Evolutionary conservation across 2,329 filamentous ascomycete species (phyloP), one percentile per base, ranked within the genome.

Genomic region (Chaetomium olivaceum): DNA sequence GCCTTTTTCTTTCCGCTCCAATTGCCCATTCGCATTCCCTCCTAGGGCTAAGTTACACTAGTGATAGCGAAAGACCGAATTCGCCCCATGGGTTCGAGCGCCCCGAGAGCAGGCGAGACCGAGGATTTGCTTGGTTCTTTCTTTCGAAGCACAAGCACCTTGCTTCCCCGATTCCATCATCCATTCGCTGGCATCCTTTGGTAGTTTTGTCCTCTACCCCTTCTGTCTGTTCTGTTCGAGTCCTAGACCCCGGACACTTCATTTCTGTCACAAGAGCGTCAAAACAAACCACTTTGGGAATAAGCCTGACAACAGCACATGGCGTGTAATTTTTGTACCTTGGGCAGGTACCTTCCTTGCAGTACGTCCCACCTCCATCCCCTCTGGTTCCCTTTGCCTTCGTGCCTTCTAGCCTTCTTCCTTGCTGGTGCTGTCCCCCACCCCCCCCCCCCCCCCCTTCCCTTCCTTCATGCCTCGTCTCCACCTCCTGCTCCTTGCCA

Each of bases 1-100:
- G 14, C 48, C 23, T 56, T 64, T 64, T 66, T 67, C 60, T 66
- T 65, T 61, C 50, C 64, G 57, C 64, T 27, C 61, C 68, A 67
- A 68, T 69, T 67, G 66, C 48, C 39, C 39, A 43, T 43, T 43
- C 39, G 39, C 39, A 43, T 43, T n/a, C 65, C 33, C 66, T n/a
- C 25, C 27, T 62, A 31, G 61, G 43, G 46, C 52, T 23, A 21
- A 48, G 27, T 43, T 57, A 29, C 27, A 29, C 3, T 29, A n/a
- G 16, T 63, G 27, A 66, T 6, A 33, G 25, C 50, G 56, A 29
- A 29, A 29, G 27, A 29, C 27, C 27, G 27, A 46, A 63, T 48
- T 61, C 62, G 60, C 58, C 58, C 59, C 54, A 58, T 65, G 64
- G 61, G 61, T 50, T 64, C 57, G 51, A 61, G 48, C 55, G 58